A percentile compares a stretch with the other conserved stretches of the same genome.
Conservation (phyloP, 2,329 filamentous ascomycete species). For the Nigrospora sphaerica region DNA sequence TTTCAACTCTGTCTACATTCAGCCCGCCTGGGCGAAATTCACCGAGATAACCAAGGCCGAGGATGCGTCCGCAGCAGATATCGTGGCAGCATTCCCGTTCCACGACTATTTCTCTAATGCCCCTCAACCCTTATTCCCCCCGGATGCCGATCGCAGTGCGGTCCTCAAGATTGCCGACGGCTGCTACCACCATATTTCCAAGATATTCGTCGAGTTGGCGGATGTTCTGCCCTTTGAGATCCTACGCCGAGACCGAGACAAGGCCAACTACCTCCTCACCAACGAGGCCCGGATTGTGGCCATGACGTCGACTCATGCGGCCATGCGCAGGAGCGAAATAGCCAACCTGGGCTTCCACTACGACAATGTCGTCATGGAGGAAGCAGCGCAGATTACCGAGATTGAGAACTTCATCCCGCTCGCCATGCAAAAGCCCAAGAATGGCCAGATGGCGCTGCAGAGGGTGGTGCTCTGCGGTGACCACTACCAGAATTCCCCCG, state of each 20-base stretch:
- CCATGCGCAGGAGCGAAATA: conserved; percentile 88
- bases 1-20: conserved; percentile 87
- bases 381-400: conserved; percentile 96
- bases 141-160: conserved; percentile 56
- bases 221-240: conserved; percentile 96
- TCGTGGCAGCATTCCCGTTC: conserved; percentile 78
- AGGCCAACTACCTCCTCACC: conserved; percentile 89
- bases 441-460: conserved; percentile 70
- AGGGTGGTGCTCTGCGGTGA: conserved; percentile 90
- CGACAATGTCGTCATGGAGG: conserved; percentile 97
- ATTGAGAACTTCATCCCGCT: conserved; percentile 95
- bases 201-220: conserved; percentile 85
- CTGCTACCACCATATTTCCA: conserved; percentile 81
- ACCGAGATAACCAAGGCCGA: conserved; percentile 55
- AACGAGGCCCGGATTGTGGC: conserved; percentile 97
- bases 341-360: conserved; percentile 90
- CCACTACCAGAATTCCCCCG: conserved; percentile 92
- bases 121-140: conserved; percentile 76
- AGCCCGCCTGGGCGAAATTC: conserved; percentile 84
- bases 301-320: conserved; percentile 97
- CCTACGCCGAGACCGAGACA: conserved; percentile 78
- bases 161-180: conserved; percentile 71
- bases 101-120: conserved; percentile 80
- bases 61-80: conserved; percentile 49
- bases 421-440: conserved; percentile 76